Percentiles rank a stretch among this genome's conserved stretches.
These are phyloP conservation scores for Prunus kanzakura DNA, from an alignment of 306 rosid genomes.

Conservation along the genomic window DNA sequence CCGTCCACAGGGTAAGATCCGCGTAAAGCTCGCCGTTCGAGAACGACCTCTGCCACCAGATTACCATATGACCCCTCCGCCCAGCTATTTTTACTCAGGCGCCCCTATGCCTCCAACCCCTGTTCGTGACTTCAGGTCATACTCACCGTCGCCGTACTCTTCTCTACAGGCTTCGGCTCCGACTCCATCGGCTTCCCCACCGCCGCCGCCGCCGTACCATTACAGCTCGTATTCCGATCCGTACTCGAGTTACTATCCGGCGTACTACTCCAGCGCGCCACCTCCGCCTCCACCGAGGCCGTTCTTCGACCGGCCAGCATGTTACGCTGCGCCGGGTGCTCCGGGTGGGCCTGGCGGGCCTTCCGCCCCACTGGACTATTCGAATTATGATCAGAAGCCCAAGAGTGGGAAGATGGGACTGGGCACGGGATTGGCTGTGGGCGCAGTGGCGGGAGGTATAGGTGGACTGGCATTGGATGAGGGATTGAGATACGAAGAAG, in stretches of 20 bases:
- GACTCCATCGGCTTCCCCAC: slow-evolving; percentile 10
- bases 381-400: slow-evolving; percentile 55
- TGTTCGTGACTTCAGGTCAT: slow-evolving; percentile 53
- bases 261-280: slow-evolving; percentile 55
- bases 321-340: slow-evolving; percentile 32
- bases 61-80: slow-evolving; percentile 46
- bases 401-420: slow-evolving; percentile 50
- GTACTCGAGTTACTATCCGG: slow-evolving; percentile 47
- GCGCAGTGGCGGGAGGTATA: slow-evolving; percentile 68
- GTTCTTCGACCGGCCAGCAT: slow-evolving; percentile 50
- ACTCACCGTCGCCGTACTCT: slow-evolving; percentile 44
- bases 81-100: slow-evolving; percentile 30
- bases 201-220: slow-evolving; percentile 41
- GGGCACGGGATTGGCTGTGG: slow-evolving; percentile 70
- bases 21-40: slow-evolving; percentile 58
- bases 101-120: slow-evolving; percentile 39
- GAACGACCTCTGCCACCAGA: slow-evolving; percentile 50
- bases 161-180: slow-evolving; percentile 14
- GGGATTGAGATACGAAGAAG: slow-evolving; percentile 66
- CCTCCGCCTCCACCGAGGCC: slow-evolving; percentile 66
- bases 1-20: slow-evolving; percentile 81
- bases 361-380: slow-evolving; percentile 68
- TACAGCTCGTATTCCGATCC: slow-evolving; percentile 56
- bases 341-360: slow-evolving; percentile 47
- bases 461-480: slow-evolving; percentile 75